phyloP scores from a whole-genome alignment of 1,284 basidiomycete genomes.

The Cryptococcus sp. region DNA sequence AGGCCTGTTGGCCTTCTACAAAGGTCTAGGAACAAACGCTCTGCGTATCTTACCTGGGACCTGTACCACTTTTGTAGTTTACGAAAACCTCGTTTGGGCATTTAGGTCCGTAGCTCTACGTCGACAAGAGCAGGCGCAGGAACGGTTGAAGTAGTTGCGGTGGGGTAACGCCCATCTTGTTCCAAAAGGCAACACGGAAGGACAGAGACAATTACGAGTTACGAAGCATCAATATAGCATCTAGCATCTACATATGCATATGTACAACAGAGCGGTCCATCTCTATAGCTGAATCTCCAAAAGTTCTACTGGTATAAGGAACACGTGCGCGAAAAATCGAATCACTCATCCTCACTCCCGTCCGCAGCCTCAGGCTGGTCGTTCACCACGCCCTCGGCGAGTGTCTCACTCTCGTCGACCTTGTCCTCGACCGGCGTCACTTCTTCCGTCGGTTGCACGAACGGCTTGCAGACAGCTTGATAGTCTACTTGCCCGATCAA shows the following conservation, averaged over 20 bases:
- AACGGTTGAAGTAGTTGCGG: no score
- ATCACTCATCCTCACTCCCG: slow-evolving; percentile 1
- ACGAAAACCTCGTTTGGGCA: slow-evolving; percentile 90
- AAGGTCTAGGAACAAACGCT: slow-evolving; percentile 94
- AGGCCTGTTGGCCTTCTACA: slow-evolving; percentile 85
- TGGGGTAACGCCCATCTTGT: no score
- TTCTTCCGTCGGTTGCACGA: neutral
- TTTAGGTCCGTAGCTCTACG: slow-evolving; percentile 57
- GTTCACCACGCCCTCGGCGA: neutral
- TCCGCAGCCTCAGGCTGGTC: slow-evolving; percentile 1
- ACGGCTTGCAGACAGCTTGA: slow-evolving; percentile 36
- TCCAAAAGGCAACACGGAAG: no score
- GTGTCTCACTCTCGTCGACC: slow-evolving; percentile 1
- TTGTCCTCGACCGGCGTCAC: neutral
- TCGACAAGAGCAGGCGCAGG: slow-evolving; percentile 14
- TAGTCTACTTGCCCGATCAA: slow-evolving; percentile 56
- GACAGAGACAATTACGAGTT: no score
- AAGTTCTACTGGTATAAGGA: no score
- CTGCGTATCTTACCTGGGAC: slow-evolving; percentile 94
- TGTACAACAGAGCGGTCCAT: no score
- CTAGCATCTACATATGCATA: no score
- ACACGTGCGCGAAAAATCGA: no score
- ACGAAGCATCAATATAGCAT: no score
- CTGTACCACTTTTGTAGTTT: slow-evolving; percentile 97
- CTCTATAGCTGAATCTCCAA: no score